phyloP scores from a whole-genome alignment of 306 rosid genomes.

The Prunus davidiana region DNA sequence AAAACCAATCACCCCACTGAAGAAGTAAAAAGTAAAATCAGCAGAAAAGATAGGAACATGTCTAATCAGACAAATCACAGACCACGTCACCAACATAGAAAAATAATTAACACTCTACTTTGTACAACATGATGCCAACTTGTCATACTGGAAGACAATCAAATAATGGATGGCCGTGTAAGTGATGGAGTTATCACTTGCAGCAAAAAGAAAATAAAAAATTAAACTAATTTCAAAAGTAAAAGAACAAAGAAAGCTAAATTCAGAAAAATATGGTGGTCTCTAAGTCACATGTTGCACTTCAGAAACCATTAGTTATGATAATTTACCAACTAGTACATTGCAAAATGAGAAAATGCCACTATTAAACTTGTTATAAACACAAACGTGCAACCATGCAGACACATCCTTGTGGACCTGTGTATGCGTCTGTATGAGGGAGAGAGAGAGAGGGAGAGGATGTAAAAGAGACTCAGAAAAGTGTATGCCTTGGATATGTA shows the following conservation, averaged over 20 bases:
- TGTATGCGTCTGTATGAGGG: background rate
- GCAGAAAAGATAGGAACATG: background rate
- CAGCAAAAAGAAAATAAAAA: background rate
- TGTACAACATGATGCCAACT: background rate
- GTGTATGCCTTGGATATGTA: conserved; percentile 81
- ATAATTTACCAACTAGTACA: background rate
- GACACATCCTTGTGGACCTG: background rate
- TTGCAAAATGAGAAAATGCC: background rate
- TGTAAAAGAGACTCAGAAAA: background rate
- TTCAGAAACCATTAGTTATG: background rate
- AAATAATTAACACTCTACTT: background rate
- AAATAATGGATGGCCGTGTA: background rate
- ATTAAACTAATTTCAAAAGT: background rate
- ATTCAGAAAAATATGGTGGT: background rate
- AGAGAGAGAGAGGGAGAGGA: background rate
- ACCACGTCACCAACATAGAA: background rate
- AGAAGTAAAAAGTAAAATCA: conserved; percentile 7
- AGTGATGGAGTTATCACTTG: background rate
- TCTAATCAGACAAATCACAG: background rate
- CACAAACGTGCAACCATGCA: background rate
- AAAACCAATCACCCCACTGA: conserved; percentile 98
- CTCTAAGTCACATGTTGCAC: background rate
- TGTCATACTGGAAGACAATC: background rate
- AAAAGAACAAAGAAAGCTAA: background rate
- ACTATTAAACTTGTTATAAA: background rate